These are phyloP conservation scores for Naganishia albida DNA, from an alignment of 1,284 basidiomycete species.

Conservation along the genomic window DNA sequence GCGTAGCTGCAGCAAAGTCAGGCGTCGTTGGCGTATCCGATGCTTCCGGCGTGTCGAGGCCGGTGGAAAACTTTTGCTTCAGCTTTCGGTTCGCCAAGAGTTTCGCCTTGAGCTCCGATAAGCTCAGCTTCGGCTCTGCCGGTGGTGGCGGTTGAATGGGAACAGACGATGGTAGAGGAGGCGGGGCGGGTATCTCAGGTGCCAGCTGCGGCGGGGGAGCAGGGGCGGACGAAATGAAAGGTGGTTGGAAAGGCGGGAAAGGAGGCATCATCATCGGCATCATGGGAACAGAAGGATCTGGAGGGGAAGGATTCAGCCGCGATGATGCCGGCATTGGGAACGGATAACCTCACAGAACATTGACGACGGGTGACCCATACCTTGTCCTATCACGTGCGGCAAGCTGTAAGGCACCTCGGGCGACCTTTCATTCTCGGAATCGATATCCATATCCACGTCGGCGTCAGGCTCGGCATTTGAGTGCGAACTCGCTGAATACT, in stretches of 20 bases:
- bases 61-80: not conserved
- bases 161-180: slow-evolving; percentile 3
- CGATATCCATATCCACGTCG: slow-evolving; percentile 26
- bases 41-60: not conserved
- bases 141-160: slow-evolving; percentile 7
- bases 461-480: slow-evolving; percentile 2
- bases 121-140: slow-evolving; percentile 16
- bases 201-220: not conserved
- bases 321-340: not conserved
- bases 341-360: not conserved
- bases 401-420: not conserved
- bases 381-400: not conserved
- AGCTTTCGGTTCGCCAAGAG: slow-evolving; percentile 16
- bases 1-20: not conserved
- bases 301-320: no score
- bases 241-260: not conserved
- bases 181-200: not conserved
- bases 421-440: slow-evolving; percentile 20
- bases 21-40: slow-evolving; percentile 9
- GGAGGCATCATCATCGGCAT: slow-evolving; percentile 5
- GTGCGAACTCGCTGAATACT: not conserved
- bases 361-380: no score
- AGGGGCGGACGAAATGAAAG: not conserved
- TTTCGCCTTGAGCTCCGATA: slow-evolving; percentile 18
- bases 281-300: not conserved